phyloP scores from a whole-genome alignment of 2,329 filamentous ascomycete species.

The Dichotomopilus funicola region DNA sequence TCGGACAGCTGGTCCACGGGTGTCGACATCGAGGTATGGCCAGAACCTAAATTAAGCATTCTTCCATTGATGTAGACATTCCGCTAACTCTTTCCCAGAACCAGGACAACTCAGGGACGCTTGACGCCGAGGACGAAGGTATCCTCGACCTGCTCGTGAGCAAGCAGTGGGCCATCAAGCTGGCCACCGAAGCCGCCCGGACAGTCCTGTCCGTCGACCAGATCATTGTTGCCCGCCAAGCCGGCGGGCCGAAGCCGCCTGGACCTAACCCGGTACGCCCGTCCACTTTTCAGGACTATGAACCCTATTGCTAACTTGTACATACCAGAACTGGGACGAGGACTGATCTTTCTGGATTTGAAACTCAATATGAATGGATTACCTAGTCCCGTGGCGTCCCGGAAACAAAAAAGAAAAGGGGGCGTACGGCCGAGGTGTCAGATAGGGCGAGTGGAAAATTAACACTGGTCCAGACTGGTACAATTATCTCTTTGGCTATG shows the following conservation, averaged over 20 bases:
- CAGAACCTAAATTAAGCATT: neutral
- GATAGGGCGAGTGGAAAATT: too few species aligned
- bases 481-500: too few species aligned
- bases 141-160: conserved; percentile 88
- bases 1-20: conserved; percentile 84
- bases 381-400: too few species aligned
- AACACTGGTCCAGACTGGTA: too few species aligned
- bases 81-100: conserved; percentile 43
- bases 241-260: conserved; percentile 93
- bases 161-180: conserved; percentile 95
- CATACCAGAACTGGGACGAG: conserved; percentile 55
- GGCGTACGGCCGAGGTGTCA: too few species aligned
- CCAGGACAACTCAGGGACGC: conserved; percentile 67
- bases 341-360: conserved; percentile 36
- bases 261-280: conserved; percentile 72
- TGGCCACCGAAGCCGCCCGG: conserved; percentile 89
- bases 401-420: too few species aligned
- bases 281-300: neutral
- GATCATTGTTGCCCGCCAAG: conserved; percentile 96
- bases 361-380: too few species aligned
- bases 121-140: conserved; percentile 80
- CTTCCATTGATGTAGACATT: neutral
- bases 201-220: conserved; percentile 96
- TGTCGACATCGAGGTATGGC: conserved; percentile 75
- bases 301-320: conserved; percentile 26